Evolutionary conservation across 2,329 filamentous ascomycete genomes (phyloP).

Genomic region (Penicillium sp.): DNA sequence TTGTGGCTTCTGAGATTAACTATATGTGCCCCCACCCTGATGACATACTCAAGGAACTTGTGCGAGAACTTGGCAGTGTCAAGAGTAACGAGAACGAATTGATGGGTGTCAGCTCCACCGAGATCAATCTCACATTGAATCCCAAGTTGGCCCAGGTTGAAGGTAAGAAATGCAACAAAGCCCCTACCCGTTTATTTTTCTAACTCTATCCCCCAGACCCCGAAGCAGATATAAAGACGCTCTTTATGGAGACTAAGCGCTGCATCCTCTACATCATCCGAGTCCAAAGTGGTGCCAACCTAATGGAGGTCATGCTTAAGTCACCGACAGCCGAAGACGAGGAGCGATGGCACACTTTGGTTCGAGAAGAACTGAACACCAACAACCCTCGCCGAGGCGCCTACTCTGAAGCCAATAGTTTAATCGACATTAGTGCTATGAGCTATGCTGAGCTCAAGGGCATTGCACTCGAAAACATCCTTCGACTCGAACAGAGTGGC

Average conservation of each 20-base stretch:
- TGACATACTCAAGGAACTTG: slow-evolving; percentile 84
- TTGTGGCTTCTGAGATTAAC: slow-evolving; percentile 76
- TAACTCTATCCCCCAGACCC: slow-evolving; percentile 59
- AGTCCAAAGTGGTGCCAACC: slow-evolving; percentile 83
- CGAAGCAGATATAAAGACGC: slow-evolving; percentile 82
- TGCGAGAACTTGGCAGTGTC: slow-evolving; percentile 90
- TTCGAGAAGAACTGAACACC: slow-evolving; percentile 76
- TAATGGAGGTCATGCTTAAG: slow-evolving; percentile 94
- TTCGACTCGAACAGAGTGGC: slow-evolving; percentile 80
- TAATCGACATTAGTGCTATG: slow-evolving; percentile 86
- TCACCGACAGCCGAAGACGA: slow-evolving; percentile 85
- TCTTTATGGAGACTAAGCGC: slow-evolving; percentile 98
- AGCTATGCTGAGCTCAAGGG: slow-evolving; percentile 90
- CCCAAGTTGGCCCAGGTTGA: slow-evolving; percentile 86
- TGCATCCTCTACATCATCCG: slow-evolving; percentile 97
- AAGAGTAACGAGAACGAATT: slow-evolving; percentile 96
- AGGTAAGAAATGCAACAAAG: slow-evolving; percentile 41
- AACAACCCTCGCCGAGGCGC: slow-evolving; percentile 70
- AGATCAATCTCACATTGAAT: slow-evolving; percentile 87
- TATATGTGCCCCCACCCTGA: slow-evolving; percentile 76
- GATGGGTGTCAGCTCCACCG: slow-evolving; percentile 77
- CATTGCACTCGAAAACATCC: slow-evolving; percentile 88
- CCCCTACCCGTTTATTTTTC: background rate
- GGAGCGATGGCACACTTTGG: slow-evolving; percentile 75
- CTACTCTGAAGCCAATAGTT: slow-evolving; percentile 80